Evolutionary conservation across 2,329 filamentous ascomycete genomes (phyloP), one percentile per base, ranked within the genome.

Genomic region (Waltergamsia citrina): DNA sequence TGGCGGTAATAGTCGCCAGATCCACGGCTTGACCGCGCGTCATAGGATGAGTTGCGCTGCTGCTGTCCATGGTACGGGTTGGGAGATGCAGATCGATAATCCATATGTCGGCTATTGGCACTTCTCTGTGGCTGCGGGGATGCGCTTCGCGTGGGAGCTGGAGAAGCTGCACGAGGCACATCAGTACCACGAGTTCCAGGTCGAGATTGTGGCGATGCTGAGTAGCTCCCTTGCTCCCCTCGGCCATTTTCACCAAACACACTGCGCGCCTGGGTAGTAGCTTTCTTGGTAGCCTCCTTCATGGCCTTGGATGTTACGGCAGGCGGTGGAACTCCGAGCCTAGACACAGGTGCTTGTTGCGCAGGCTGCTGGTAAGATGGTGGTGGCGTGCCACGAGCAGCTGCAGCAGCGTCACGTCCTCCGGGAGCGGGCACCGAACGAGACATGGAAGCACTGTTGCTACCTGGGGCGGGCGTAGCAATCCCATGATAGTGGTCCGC

Each of bases 401-500:
- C 74, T 8, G 77, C 69, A 24, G 67, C 66, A 16, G 70, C 47
- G 30, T 56, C 54, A 8, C 52, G 50, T 19, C 41, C 51, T 4
- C 65, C 66, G 5, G 73, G 81, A 11, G 70, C 77, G 7, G 88
- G 88, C 4, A 62, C 59, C 3, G 65, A 59, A 31, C 67, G 61
- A 18, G 64, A 58, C 36, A 59, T 39, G 29, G 43, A 53, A 6
- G 57, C 52, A n/a, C 22, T 12, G 30, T 62, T 63, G 29, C 53
- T 51, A 7, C 66, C 67, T 2, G 74, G 82, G 6, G 71, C 78
- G 5, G 92, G 90, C 2, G 90, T 94, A 10, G 84, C 67, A 41
- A 98, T 81, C n/a, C 92, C 90, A 51, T 93, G 85, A 57, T 94
- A 95, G 40, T 85, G 79, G 55, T 98, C 93, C 14, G 88, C 92